phyloP scores from a whole-genome alignment of 345 rosid species.

The Triadica sebifera region DNA sequence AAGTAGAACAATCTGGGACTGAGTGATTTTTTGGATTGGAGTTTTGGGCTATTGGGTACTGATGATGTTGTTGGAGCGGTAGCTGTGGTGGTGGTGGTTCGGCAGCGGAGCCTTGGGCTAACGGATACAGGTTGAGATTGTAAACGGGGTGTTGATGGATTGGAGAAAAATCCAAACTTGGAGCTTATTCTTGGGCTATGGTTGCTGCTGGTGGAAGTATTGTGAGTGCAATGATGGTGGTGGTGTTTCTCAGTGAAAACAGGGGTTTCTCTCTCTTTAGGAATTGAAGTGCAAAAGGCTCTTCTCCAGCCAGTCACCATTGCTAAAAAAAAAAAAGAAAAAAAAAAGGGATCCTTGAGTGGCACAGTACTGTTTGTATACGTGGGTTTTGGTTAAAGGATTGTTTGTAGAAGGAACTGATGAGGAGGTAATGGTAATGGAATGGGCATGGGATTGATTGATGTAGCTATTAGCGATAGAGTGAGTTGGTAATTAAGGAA shows the following conservation, averaged over 20 bases:
- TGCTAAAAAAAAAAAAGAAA: conserved; percentile 1
- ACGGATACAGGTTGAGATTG: conserved; percentile 44
- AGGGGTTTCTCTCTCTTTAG: conserved; percentile 45
- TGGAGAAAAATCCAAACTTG: conserved; percentile 71
- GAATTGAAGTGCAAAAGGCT: conserved; percentile 74
- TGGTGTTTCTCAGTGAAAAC: conserved; percentile 24
- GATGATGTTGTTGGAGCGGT: conserved; percentile 40
- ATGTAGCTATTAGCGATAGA: too few species aligned
- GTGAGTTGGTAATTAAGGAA: not conserved
- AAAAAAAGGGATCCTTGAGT: too few species aligned
- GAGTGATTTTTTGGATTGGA: conserved; percentile 36
- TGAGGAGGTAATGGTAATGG: conserved; percentile 5
- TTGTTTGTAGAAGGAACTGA: not conserved
- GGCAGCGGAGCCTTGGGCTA: conserved; percentile 52
- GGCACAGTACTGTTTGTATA: not conserved
- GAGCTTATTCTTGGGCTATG: conserved; percentile 49
- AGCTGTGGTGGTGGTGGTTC: conserved; percentile 35
- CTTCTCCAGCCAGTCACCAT: conserved; percentile 84
- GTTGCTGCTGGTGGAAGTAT: conserved; percentile 12
- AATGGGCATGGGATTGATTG: conserved; percentile 9
- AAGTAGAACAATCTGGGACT: conserved; percentile 46
- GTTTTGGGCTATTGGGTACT: conserved; percentile 58
- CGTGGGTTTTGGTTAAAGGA: not conserved
- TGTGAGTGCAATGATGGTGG: conserved; percentile 9
- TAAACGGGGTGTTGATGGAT: conserved; percentile 70